Base-by-base conservation (phyloP, 805 yeast species). In the Nakazawaea populi region DNA sequence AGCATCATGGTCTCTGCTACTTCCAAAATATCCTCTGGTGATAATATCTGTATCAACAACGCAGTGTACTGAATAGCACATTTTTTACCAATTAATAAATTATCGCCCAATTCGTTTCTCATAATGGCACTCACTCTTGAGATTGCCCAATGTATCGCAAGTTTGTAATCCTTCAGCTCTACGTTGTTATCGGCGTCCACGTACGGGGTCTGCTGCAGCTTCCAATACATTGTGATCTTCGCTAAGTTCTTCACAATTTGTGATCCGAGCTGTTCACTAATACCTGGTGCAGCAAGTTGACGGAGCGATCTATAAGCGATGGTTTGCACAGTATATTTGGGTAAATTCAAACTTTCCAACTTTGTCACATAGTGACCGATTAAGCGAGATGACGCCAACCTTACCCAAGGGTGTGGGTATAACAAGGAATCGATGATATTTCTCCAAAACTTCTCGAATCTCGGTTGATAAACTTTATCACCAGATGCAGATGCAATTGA, bases 361-460 rank as follows among this genome's bases (percentile, higher is more conserved):
- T 75, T 72, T 7, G 75, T 60, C 51, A 87, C 69, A 46, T 86
- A 61, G 1, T 67, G 60, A 1, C 85, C 83, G 39, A 83, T 63
- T 35, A 89, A 69, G 48, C 91, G 72, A 6, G 84, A 69, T 1
- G 95, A 71, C 5, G 77, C 68, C 52, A 86, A 72, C 58, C 97
- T 79, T 6, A 91, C 86, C 98, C 98, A 91, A 1, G 94, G 75
- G 66, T 91, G 97, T 2, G 97, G 97, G 63, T 80, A 91, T 47
- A 91, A 70, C 49, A 90, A 72, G 31, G 82, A 67, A 3, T 74
- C 76, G 28, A 79, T 71, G 3, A 86, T 66, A 14, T 66, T 62
- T 3, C 63, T 57, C 90, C 92, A 87, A 7, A 77, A 58, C 0
- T 29, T 18, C 44, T 67, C 72, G 58, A 70, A 73, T 2, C 57